These are phyloP conservation scores for Claviceps fusiformis DNA, from an alignment of 2,329 filamentous ascomycete genomes.

Conservation along the genomic window DNA sequence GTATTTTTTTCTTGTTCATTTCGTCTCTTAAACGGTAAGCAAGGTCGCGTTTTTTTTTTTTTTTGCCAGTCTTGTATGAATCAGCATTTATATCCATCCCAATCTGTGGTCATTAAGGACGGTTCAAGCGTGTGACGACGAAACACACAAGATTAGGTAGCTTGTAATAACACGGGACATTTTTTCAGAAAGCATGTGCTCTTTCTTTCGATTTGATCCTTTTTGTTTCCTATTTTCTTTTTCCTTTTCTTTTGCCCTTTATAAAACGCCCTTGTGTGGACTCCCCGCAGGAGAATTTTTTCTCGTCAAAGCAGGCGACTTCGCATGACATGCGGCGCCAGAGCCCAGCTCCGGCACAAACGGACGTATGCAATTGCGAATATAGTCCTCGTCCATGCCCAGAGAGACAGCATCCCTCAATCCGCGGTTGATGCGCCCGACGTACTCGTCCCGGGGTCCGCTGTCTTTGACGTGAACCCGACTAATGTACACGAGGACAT, in stretches of 20 bases:
- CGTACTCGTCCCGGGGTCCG: constrained; percentile 24
- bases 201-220: background rate
- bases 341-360: constrained; percentile 17
- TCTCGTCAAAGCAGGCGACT: background rate
- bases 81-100: background rate
- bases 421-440: constrained; percentile 25
- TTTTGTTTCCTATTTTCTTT: background rate
- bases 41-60: background rate
- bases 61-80: background rate
- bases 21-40: background rate
- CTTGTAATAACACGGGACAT: background rate
- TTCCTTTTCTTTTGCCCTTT: background rate
- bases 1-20: too few relatives aligned
- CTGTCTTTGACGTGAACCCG: constrained; percentile 19
- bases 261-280: background rate
- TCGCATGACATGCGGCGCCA: background rate
- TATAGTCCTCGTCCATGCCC: constrained; percentile 22
- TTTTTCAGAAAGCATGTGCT: background rate
- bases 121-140: background rate
- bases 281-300: background rate
- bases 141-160: background rate
- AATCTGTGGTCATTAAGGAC: background rate
- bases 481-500: constrained; percentile 28
- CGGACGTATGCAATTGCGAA: constrained; percentile 23
- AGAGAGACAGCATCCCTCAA: constrained; percentile 22